Evolutionary conservation across 495 filamentous ascomycete genomes (phyloP), one percentile per base, ranked within the genome.

Genomic region (Penicillium herquei): DNA sequence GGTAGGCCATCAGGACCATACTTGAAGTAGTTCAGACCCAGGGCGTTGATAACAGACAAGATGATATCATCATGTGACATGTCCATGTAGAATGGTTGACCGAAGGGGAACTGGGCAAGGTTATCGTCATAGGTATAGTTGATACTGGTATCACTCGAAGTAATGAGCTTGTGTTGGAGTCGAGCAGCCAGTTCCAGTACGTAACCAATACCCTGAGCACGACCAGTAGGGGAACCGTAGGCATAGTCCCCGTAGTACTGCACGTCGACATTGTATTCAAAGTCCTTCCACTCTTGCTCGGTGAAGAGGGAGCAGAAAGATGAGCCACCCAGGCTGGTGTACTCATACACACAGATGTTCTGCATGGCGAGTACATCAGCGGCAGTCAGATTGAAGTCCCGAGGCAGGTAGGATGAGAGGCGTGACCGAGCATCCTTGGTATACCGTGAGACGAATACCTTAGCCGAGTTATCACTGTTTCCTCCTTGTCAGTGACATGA

Each of bases 191-290:
- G 71, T 67, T 88, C 85, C 47, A 83, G 71, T 8, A 86, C 80
- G 53, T 83, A 88, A 30, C 84, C 84, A 47, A 86, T 80, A 3
- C 84, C 85, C 16, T 85, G 76, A 13, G 85, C 86, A 14, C 85
- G 76, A 30, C 83, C 84, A 16, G 76, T 78, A 0, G 84, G 78
- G 2, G 82, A 82, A 8, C 81, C 81, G 61, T 84, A 85, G 44
- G 68, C 79, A 41, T 76, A 74, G 56, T 78, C 69, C 17, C 83
- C 83, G 52, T 81, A 78, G 70, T 85, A 90, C 31, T 69, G 64
- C 26, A 88, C 68, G 56, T 88, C 86, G 43, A 84, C 55, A 26
- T 72, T 69, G 64, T 83, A 83, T 49, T 77, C 80, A 59, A 77
- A 84, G 51, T 75, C 79, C n/a, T 70, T 59, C 79, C 79, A 84